These are phyloP conservation scores for Kuraishia molischiana DNA, from an alignment of 805 yeast species.

Conservation along the genomic window DNA sequence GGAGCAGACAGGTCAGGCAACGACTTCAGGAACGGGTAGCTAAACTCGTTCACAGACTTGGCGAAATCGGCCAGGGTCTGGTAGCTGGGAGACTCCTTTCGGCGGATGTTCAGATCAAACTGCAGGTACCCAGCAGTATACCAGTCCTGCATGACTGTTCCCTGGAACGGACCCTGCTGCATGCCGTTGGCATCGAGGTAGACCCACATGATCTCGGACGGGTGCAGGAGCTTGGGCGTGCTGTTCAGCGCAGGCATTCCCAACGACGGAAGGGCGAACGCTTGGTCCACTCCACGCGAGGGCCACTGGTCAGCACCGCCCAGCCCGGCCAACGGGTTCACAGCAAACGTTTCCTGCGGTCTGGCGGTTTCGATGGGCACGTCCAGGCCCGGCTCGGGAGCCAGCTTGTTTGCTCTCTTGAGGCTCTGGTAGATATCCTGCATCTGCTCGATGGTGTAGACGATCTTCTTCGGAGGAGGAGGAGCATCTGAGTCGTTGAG, in stretches of 20 bases:
- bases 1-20: constrained; percentile 23
- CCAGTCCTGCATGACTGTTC: constrained; percentile 74
- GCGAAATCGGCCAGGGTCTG: constrained; percentile 45
- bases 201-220: constrained; percentile 46
- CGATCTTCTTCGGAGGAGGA: constrained; percentile 7
- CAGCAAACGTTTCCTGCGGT: not conserved
- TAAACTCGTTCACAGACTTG: constrained; percentile 32
- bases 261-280: not conserved
- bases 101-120: constrained; percentile 43
- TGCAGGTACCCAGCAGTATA: constrained; percentile 48
- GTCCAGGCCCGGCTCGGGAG: constrained; percentile 3
- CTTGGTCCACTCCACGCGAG: not conserved
- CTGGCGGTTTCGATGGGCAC: not conserved
- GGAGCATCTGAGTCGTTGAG: too few species aligned
- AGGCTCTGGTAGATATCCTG: constrained; percentile 39
- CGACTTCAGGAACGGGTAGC: constrained; percentile 56
- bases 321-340: not conserved
- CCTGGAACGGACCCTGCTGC: constrained; percentile 78
- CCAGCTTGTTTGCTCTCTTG: constrained; percentile 21
- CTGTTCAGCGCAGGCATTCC: not conserved
- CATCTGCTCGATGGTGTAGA: constrained; percentile 41
- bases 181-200: constrained; percentile 63
- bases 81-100: constrained; percentile 44
- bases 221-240: constrained; percentile 6
- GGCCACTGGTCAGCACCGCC: not conserved